A percentile compares a stretch with the other conserved stretches of the same genome.
Conservation (phyloP, 1,139 yeast species). For the Yamadazyma sp. region DNA sequence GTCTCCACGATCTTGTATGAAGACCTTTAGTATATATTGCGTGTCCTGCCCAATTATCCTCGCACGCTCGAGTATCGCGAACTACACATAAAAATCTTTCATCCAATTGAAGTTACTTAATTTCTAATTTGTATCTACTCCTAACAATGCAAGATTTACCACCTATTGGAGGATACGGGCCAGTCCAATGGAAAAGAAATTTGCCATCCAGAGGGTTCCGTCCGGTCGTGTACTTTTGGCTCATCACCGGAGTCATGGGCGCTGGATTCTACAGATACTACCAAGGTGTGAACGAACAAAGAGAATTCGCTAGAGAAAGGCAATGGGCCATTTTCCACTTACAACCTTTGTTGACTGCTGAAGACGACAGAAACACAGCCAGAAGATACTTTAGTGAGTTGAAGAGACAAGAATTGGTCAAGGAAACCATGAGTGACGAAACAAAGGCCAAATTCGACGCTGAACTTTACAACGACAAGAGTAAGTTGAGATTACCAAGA, state of each 20-base stretch:
- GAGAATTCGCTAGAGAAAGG: constrained; percentile 75
- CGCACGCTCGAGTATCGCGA: constrained; percentile 1
- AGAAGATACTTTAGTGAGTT: constrained; percentile 70
- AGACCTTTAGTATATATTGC: too few species aligned
- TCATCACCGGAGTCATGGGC: constrained; percentile 60
- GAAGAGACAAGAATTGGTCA: constrained; percentile 62
- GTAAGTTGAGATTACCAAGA: constrained; percentile 47
- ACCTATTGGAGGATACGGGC: constrained; percentile 84
- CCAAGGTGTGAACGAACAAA: constrained; percentile 72
- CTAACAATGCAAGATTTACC: constrained; percentile 72
- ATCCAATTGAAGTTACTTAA: constrained; percentile 16
- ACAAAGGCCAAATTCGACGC: constrained; percentile 42
- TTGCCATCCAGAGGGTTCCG: constrained; percentile 84
- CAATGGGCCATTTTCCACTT: constrained; percentile 76
- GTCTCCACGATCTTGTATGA: too few species aligned
- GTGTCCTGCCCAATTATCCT: too few species aligned
- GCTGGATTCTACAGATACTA: constrained; percentile 72
- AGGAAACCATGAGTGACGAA: constrained; percentile 44
- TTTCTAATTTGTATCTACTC: constrained; percentile 8
- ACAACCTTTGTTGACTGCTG: constrained; percentile 77
- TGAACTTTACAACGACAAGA: constrained; percentile 46
- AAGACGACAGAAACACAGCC: constrained; percentile 75
- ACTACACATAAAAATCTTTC: constrained; percentile 11
- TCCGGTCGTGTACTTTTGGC: constrained; percentile 69
- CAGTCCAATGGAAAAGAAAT: constrained; percentile 88